A percentile compares a stretch with the other conserved stretches of the same genome.
These are phyloP conservation scores for Geranium brycei DNA, from an alignment of 345 rosid genomes.

Conservation along the genomic window DNA sequence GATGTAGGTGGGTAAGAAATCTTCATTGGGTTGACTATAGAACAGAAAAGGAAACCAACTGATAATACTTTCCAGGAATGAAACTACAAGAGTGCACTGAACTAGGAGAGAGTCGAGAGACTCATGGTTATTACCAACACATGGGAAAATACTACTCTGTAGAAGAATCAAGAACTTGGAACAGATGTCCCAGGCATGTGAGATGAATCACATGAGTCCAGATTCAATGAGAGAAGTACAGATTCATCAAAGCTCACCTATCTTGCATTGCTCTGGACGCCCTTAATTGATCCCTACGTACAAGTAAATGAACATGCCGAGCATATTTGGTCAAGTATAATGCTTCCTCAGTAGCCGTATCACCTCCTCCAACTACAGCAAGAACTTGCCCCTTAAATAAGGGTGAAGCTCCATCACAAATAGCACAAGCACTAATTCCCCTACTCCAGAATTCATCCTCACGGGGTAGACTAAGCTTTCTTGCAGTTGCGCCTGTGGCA, in stretches of 20 bases:
- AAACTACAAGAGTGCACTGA: too few relatives aligned
- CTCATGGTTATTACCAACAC: too few relatives aligned
- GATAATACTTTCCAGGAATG: too few relatives aligned
- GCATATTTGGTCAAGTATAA: slow-evolving; percentile 87
- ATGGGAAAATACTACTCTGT: too few relatives aligned
- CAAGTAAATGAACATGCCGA: slow-evolving; percentile 92
- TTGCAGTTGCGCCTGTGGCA: slow-evolving; percentile 96
- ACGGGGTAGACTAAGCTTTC: slow-evolving; percentile 63
- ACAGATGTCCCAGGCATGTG: too few relatives aligned
- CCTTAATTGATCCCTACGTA: slow-evolving; percentile 70
- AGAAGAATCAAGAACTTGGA: too few relatives aligned
- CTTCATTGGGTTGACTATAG: too few relatives aligned
- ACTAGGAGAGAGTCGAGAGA: too few relatives aligned
- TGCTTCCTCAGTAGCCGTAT: slow-evolving; percentile 97
- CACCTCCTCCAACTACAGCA: slow-evolving; percentile 97
- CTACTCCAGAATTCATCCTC: slow-evolving; percentile 99
- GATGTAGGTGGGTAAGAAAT: too few relatives aligned
- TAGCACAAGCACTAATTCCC: slow-evolving; percentile 98
- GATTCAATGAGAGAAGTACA: not conserved
- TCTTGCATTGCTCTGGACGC: slow-evolving; percentile 99
- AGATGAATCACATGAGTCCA: too few relatives aligned
- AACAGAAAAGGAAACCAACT: too few relatives aligned
- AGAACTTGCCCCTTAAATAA: slow-evolving; percentile 90
- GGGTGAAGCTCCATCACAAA: slow-evolving; percentile 97
- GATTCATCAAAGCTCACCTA: slow-evolving; percentile 43